Percentiles rank a stretch among this genome's conserved stretches.
phyloP scores from a whole-genome alignment of 2,329 filamentous ascomycete genomes.

The Colletotrichum tofieldiae region DNA sequence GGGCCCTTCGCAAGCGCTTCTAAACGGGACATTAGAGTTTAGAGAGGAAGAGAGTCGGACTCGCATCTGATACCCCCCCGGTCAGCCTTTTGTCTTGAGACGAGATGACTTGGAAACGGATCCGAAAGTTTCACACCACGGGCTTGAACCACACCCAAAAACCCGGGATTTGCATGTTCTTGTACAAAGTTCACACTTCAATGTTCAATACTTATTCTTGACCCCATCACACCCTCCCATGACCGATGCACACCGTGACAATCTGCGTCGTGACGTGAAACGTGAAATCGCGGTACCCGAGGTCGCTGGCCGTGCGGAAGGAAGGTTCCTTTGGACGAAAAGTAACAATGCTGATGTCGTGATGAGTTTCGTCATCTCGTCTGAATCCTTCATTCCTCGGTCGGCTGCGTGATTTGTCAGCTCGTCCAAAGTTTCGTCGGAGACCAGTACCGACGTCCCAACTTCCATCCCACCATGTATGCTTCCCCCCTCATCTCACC shows the following conservation, averaged over 20 bases:
- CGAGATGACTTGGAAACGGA: conserved; percentile 38
- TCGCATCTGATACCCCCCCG: conserved; percentile 34
- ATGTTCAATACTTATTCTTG: conserved; percentile 42
- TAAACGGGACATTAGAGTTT: conserved; percentile 34
- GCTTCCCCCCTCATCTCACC: neutral
- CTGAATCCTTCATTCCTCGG: neutral
- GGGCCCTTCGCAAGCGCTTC: conserved; percentile 40
- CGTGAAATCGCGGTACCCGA: neutral
- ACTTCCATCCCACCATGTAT: conserved; percentile 15
- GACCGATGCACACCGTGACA: conserved; percentile 4
- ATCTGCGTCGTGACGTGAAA: conserved; percentile 24
- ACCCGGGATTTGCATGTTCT: conserved; percentile 40
- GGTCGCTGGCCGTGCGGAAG: neutral
- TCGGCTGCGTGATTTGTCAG: conserved; percentile 14
- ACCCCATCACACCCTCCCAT: neutral
- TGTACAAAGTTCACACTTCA: conserved; percentile 41
- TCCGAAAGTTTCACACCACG: conserved; percentile 21
- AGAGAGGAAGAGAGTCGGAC: conserved; percentile 20
- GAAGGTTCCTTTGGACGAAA: neutral
- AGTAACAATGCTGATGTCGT: neutral
- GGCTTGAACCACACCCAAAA: conserved; percentile 17
- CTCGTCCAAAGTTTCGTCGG: neutral
- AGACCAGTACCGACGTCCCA: conserved; percentile 8
- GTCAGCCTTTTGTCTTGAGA: conserved; percentile 20
- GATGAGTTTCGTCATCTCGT: neutral